Percentiles rank a stretch among this genome's conserved stretches.
Evolutionary conservation across 1,139 yeast species (phyloP).

Genomic region (Candida mesenterica): DNA sequence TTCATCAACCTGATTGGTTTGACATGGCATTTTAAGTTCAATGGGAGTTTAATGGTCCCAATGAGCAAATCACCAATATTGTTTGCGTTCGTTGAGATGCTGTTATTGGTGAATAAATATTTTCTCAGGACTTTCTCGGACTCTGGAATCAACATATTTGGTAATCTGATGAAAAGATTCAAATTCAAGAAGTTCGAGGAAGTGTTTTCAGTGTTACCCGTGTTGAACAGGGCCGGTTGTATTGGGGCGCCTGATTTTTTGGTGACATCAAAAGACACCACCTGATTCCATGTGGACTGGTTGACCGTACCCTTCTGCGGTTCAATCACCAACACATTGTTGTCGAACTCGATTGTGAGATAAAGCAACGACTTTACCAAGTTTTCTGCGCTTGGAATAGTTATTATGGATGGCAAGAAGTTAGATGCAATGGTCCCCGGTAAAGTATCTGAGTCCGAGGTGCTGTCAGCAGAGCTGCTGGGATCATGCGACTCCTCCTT

Average conservation of each 20-base stretch:
- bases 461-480: constrained; percentile 2
- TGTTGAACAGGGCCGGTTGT: constrained; percentile 8
- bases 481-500: constrained; percentile 11
- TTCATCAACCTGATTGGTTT: constrained; percentile 42
- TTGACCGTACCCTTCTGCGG: constrained; percentile 68
- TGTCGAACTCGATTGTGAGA: constrained; percentile 74
- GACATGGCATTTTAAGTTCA: constrained; percentile 38
- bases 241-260: constrained; percentile 29
- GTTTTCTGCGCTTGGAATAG: constrained; percentile 51
- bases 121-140: constrained; percentile 31
- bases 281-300: constrained; percentile 71
- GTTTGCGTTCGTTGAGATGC: constrained; percentile 14
- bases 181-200: constrained; percentile 54
- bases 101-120: constrained; percentile 25
- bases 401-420: constrained; percentile 64
- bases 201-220: constrained; percentile 11
- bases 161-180: constrained; percentile 75
- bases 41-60: constrained; percentile 44
- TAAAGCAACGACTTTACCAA: constrained; percentile 59
- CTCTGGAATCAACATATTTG: constrained; percentile 59
- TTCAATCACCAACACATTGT: constrained; percentile 79
- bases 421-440: constrained; percentile 38
- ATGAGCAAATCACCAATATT: constrained; percentile 41
- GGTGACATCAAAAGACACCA: constrained; percentile 89
- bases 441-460: constrained; percentile 20